Evolutionary conservation across 2,329 filamentous ascomycete genomes (phyloP).

Genomic region (Trichoderma hamatum): DNA sequence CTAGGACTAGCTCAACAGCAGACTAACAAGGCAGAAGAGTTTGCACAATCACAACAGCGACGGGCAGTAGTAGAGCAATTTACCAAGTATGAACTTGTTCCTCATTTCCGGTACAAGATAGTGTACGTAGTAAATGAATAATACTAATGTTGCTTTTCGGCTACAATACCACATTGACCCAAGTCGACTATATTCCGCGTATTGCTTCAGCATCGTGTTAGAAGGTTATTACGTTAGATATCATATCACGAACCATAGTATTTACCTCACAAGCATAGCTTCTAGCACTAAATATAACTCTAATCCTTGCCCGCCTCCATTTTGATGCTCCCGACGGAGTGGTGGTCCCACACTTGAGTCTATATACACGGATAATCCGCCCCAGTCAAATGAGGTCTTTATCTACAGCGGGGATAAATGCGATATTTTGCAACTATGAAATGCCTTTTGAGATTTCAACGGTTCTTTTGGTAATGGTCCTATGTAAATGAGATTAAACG

Average conservation of each 20-base stretch:
- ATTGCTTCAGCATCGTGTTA: background rate
- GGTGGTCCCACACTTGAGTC: background rate
- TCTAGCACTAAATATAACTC: background rate
- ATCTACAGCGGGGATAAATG: background rate
- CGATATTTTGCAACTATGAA: background rate
- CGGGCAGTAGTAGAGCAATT: background rate
- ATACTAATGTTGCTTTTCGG: background rate
- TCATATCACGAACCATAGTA: background rate
- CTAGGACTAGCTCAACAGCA: background rate
- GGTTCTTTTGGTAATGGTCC: too few species aligned
- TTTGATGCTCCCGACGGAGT: background rate
- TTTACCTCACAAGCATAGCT: background rate
- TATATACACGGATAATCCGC: background rate
- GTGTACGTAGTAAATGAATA: too few species aligned
- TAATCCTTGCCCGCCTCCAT: background rate
- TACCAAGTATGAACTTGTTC: background rate
- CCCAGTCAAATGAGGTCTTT: background rate
- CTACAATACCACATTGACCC: background rate
- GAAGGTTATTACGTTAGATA: fast-evolving
- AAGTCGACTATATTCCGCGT: background rate
- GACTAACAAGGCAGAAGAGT: background rate
- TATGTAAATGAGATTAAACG: too few species aligned
- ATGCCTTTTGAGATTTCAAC: background rate
- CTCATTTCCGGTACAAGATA: background rate
- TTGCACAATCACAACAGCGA: background rate